phyloP scores from a whole-genome alignment of 306 rosid genomes.

The Hippophae tibetana region DNA sequence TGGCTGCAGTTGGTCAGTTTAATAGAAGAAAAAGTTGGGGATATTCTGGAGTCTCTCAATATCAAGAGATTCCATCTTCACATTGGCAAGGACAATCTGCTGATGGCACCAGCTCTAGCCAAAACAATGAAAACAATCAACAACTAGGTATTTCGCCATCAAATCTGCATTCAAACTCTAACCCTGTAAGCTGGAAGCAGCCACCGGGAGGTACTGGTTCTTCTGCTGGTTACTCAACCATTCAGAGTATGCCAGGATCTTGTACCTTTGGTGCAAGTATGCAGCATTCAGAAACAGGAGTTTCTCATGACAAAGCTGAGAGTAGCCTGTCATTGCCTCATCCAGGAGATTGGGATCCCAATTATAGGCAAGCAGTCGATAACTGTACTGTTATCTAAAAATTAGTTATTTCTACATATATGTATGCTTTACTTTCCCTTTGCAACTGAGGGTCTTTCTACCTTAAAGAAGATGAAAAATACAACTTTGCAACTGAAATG shows the following conservation, averaged over 20 bases:
- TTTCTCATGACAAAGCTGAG: slow-evolving; percentile 49
- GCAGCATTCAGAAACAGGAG: slow-evolving; percentile 41
- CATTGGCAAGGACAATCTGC: slow-evolving; percentile 66
- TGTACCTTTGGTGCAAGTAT: slow-evolving; percentile 34
- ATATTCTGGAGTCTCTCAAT: slow-evolving; percentile 65
- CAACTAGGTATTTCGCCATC: slow-evolving; percentile 58
- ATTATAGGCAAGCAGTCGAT: slow-evolving; percentile 58
- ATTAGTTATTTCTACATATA: background rate
- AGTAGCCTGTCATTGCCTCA: slow-evolving; percentile 58
- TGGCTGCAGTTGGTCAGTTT: slow-evolving; percentile 70
- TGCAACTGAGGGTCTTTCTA: no score
- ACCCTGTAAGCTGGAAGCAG: slow-evolving; percentile 69
- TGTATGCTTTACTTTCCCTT: slow-evolving; percentile 4
- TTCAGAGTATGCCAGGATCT: slow-evolving; percentile 46
- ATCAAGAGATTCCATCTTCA: slow-evolving; percentile 63
- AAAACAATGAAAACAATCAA: slow-evolving; percentile 62
- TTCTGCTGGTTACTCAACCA: slow-evolving; percentile 38
- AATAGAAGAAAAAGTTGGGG: slow-evolving; percentile 88
- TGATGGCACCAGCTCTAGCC: slow-evolving; percentile 45
- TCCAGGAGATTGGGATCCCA: slow-evolving; percentile 99
- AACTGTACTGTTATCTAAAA: slow-evolving; percentile 12
- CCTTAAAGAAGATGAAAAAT: no score
- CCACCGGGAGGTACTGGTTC: slow-evolving; percentile 48
- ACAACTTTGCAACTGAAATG: background rate
- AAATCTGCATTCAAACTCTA: slow-evolving; percentile 48